Evolutionary conservation across 2,329 filamentous ascomycete species (phyloP).

Genomic region (Meredithiella fracta): DNA sequence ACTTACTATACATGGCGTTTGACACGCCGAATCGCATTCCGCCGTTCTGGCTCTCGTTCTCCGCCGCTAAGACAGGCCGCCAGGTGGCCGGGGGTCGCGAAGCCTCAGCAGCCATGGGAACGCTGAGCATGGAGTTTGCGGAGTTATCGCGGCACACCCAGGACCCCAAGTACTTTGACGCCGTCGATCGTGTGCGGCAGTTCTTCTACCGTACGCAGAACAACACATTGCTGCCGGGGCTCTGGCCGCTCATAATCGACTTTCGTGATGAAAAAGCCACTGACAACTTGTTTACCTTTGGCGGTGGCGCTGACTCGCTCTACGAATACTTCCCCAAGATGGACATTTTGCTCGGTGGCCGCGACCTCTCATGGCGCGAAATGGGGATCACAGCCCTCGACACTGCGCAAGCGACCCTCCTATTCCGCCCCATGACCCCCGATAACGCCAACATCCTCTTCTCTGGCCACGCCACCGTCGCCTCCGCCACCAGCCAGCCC

Average conservation of each 20-base stretch:
- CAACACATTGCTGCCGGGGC: conserved; percentile 52
- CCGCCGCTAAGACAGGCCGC: conserved; percentile 26
- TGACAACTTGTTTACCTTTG: conserved; percentile 31
- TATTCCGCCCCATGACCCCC: conserved; percentile 54
- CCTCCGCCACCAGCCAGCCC: neutral
- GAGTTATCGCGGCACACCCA: conserved; percentile 57
- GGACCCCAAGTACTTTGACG: conserved; percentile 42
- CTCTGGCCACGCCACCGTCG: conserved; percentile 25
- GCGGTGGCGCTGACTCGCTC: conserved; percentile 36
- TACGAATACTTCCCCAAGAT: conserved; percentile 48
- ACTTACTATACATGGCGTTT: conserved; percentile 38
- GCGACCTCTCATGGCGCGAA: conserved; percentile 39
- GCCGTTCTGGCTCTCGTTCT: conserved; percentile 29
- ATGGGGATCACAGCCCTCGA: conserved; percentile 49
- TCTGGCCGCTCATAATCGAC: conserved; percentile 57
- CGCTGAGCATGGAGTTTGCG: conserved; percentile 59
- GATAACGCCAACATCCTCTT: conserved; percentile 47
- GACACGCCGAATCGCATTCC: conserved; percentile 39
- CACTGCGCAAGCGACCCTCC: conserved; percentile 41
- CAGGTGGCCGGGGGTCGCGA: conserved; percentile 34
- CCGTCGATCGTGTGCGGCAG: conserved; percentile 55
- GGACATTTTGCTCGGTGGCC: conserved; percentile 49
- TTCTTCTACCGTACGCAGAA: conserved; percentile 53
- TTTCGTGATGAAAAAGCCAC: conserved; percentile 20
- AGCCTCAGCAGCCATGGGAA: conserved; percentile 37